Evolutionary conservation across 805 yeast species (phyloP).

Genomic region (Huiozyma sinensis): DNA sequence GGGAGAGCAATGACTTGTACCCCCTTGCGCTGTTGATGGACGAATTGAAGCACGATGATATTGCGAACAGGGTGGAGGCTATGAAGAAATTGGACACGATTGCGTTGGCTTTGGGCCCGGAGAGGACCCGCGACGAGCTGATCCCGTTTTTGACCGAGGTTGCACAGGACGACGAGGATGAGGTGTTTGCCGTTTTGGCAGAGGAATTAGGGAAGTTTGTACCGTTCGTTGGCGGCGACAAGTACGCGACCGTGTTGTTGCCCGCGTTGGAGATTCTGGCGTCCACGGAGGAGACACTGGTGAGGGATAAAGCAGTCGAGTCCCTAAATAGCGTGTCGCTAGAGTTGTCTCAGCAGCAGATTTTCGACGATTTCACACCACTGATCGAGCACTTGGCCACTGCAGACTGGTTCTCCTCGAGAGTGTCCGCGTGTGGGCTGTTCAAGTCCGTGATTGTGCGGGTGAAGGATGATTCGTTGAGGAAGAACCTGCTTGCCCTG

Average conservation of each 20-base stretch:
- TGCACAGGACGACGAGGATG: constrained; percentile 96
- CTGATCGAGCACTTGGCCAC: constrained; percentile 67
- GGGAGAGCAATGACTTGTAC: constrained; percentile 41
- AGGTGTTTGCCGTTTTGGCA: constrained; percentile 88
- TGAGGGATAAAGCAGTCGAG: constrained; percentile 86
- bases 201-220: constrained; percentile 81
- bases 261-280: constrained; percentile 74
- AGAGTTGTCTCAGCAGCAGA: constrained; percentile 52
- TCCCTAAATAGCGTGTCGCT: constrained; percentile 64
- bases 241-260: constrained; percentile 46
- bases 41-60: constrained; percentile 94
- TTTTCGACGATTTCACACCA: constrained; percentile 58
- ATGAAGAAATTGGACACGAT: constrained; percentile 91
- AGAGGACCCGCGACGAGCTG: constrained; percentile 79
- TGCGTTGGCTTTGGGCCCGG: constrained; percentile 90
- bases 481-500: constrained; percentile 53
- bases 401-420: constrained; percentile 90
- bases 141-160: constrained; percentile 79
- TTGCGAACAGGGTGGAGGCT: constrained; percentile 84
- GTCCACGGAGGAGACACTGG: constrained; percentile 91
- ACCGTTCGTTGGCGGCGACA: constrained; percentile 79
- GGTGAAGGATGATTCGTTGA: constrained; percentile 39
- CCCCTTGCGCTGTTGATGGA: constrained; percentile 96
- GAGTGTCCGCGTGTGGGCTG: constrained; percentile 85
- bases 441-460: constrained; percentile 58